Base-by-base conservation (phyloP, 2,329 filamentous ascomycete genomes). In the Macrophomina tecta region DNA sequence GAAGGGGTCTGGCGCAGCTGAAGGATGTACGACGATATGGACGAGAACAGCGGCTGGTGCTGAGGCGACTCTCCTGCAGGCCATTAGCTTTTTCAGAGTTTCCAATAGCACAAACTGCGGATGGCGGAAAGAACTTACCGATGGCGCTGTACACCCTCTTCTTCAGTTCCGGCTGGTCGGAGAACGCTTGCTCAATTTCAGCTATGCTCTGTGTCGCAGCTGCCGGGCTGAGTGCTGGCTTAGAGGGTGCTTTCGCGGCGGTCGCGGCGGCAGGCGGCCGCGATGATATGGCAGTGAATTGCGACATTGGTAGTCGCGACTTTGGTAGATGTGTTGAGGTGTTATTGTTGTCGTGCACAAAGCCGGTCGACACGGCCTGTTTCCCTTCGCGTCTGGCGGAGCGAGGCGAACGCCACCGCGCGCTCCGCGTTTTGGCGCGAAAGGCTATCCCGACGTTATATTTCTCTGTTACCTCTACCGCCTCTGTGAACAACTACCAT, bases 111-210 rank as follows among this genome's bases (percentile, higher is more conserved):
- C n/a, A 40, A 48, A 56, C 11, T 9, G 9, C 38, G 23, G 7
- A 52, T 34, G 65, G 18, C 58, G 32, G 7, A 3, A 23, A 23
- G 5, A 48, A 45, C 72, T 62, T 69, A 77, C 76, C 75, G 65
- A 79, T 77, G 48, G 76, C 77, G 32, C 73, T 75, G 53, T 78
- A 75, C 4, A 79, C 76, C 62, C 77, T 71, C 70, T 78, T 78
- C 34, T 76, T 74, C 69, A 79, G 69, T 49, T 77, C 75, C 18
- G 73, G 71, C 52, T 75, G 75, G 69, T 72, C 65, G 16, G 73
- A 73, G 63, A 79, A 79, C 6, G 77, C 77, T 38, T 67, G 53
- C 18, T 66, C 64, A 36, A 66, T 23, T 48, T 60, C 64, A 14
- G 64, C 46, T 30, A 66, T 9, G 55, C 53, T 66, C 28, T 32